Conservation (phyloP, 2,329 filamentous ascomycete species). For the Juglanconis oblonga region DNA sequence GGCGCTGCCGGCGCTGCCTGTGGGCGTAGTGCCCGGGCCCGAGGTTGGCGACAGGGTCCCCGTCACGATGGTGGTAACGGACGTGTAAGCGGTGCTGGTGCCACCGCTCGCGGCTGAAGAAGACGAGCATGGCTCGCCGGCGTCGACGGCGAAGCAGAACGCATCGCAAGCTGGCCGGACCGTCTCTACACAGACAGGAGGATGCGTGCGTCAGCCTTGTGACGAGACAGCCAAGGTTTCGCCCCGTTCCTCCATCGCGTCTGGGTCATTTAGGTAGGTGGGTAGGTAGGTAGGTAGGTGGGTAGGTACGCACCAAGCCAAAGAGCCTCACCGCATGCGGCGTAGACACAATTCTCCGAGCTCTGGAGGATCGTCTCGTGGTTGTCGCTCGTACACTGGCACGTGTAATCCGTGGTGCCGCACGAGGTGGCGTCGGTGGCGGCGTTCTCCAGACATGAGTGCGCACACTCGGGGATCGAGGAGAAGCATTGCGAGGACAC, state of each 20-base stretch:
- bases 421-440: conserved; percentile 1
- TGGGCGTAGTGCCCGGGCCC: not conserved
- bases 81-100: not conserved
- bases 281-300: too few species aligned
- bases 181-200: not conserved
- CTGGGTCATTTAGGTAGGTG: too few species aligned
- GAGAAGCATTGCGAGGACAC: conserved; percentile 8
- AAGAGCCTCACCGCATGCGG: not conserved
- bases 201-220: too few species aligned
- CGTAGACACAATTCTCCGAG: conserved; percentile 7
- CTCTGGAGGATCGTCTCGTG: not conserved
- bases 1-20: not conserved
- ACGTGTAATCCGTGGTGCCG: conserved; percentile 2
- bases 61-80: not conserved
- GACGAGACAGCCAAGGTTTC: too few species aligned
- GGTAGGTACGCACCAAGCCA: too few species aligned
- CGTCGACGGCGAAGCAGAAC: conserved; percentile 12
- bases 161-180: conserved; percentile 3
- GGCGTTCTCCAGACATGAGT: not conserved
- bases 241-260: too few species aligned
- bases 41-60: not conserved
- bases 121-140: conserved; percentile 6
- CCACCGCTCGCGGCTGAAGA: not conserved
- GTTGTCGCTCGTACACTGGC: conserved; percentile 6
- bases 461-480: conserved; percentile 12